Evolutionary conservation across 192 early-diverging fungal genomes (phyloP).

Genomic region (Dissophora ornata): DNA sequence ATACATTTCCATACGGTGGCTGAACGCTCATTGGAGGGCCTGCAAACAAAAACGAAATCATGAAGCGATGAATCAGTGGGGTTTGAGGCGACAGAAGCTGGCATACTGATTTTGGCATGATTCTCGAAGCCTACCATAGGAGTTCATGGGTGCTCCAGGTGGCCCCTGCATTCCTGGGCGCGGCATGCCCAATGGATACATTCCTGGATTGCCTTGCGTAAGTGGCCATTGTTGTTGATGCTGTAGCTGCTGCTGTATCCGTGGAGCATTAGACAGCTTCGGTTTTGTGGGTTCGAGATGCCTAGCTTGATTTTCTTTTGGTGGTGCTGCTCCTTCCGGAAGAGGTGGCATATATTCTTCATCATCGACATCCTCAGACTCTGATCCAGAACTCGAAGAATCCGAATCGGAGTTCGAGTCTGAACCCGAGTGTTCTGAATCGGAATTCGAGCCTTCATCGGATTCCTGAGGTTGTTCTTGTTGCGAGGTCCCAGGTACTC

Average conservation of each 20-base stretch:
- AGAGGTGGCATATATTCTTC: conserved; percentile 42
- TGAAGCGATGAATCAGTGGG: no score
- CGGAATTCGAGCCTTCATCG: conserved; percentile 2
- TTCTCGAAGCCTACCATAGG: conserved; percentile 15
- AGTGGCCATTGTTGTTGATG: conserved; percentile 12
- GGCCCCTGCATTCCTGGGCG: conserved; percentile 30
- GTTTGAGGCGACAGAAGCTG: background rate
- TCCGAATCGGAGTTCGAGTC: conserved; percentile 31
- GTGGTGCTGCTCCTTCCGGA: conserved; percentile 34
- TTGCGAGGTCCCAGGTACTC: background rate
- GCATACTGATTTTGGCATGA: no score
- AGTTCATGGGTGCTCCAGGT: conserved; percentile 14
- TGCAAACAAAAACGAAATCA: no score
- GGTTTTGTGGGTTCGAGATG: conserved; percentile 26
- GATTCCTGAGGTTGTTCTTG: conserved; percentile 12
- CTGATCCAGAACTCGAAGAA: conserved; percentile 24
- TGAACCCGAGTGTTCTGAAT: conserved; percentile 24
- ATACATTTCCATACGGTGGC: conserved; percentile 20
- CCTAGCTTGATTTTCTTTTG: conserved; percentile 23
- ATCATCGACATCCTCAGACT: conserved; percentile 30
- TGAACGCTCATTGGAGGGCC: conserved; percentile 24
- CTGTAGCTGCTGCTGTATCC: conserved; percentile 30
- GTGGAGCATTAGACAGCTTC: conserved; percentile 8
- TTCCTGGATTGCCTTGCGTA: conserved; percentile 7
- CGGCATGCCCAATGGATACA: conserved; percentile 10